Conservation (phyloP, 805 yeast genomes). For the Kluyveromyces siamensis region DNA sequence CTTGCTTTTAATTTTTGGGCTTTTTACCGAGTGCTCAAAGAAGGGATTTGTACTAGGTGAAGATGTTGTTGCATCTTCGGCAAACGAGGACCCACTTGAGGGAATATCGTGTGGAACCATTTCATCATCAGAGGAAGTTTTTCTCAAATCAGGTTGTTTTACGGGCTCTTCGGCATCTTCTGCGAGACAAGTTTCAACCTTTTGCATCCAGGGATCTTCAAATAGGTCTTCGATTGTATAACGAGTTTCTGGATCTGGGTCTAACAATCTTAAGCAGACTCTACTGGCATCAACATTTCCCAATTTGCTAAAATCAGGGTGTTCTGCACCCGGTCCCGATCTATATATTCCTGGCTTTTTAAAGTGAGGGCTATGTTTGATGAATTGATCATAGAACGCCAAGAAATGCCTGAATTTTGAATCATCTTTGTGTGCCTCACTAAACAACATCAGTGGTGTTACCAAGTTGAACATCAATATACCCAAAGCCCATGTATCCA, state of each 20-base stretch:
- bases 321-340: constrained; percentile 65
- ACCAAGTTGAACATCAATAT: constrained; percentile 53
- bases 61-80: constrained; percentile 6
- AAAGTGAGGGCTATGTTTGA: constrained; percentile 37
- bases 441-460: constrained; percentile 53
- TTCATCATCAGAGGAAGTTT: constrained; percentile 10
- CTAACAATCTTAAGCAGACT: constrained; percentile 65
- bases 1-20: constrained; percentile 10
- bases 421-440: constrained; percentile 37
- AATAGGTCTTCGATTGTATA: constrained; percentile 46
- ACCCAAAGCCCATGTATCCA: constrained; percentile 72
- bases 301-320: constrained; percentile 56
- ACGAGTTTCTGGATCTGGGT: constrained; percentile 48
- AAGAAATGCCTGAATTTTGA: constrained; percentile 49
- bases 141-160: constrained; percentile 19
- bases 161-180: constrained; percentile 13
- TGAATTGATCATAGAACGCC: constrained; percentile 35
- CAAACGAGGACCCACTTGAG: constrained; percentile 6
- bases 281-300: constrained; percentile 54
- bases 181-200: constrained; percentile 46
- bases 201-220: constrained; percentile 54
- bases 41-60: constrained; percentile 9
- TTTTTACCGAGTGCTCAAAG: background rate
- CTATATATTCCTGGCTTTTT: constrained; percentile 34
- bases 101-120: constrained; percentile 3